A percentile compares a stretch with the other conserved stretches of the same genome.
phyloP scores from a whole-genome alignment of 345 rosid species.

The Anastatica hierochuntica region DNA sequence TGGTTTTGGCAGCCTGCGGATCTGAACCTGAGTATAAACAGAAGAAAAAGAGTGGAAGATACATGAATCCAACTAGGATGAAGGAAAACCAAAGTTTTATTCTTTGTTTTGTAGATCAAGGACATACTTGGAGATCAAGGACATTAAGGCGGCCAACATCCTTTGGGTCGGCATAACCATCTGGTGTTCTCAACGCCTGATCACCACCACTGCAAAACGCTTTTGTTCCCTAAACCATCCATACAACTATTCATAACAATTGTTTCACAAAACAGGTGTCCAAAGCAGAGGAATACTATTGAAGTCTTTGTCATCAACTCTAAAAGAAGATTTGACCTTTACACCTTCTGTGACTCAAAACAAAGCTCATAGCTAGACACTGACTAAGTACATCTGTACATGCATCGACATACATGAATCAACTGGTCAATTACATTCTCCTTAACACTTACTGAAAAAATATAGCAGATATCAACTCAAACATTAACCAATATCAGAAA shows the following conservation, averaged over 20 bases:
- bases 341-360: not conserved
- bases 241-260: not conserved
- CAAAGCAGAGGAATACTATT: not conserved
- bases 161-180: constrained; percentile 71
- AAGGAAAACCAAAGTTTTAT: not conserved
- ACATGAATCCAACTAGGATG: not conserved
- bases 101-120: not conserved
- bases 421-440: not conserved
- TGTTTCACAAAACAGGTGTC: not conserved
- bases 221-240: constrained; percentile 54
- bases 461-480: too few relatives aligned
- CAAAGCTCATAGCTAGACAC: not conserved
- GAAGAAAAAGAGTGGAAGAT: not conserved
- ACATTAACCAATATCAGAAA: too few relatives aligned
- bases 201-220: constrained; percentile 97
- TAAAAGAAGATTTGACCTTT: too few relatives aligned
- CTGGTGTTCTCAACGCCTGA: constrained; percentile 59
- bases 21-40: constrained; percentile 50
- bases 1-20: constrained; percentile 91
- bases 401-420: not conserved
- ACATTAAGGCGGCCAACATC: constrained; percentile 69
- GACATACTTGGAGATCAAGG: constrained; percentile 70
- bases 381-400: not conserved
- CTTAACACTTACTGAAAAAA: too few relatives aligned
- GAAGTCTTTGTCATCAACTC: too few relatives aligned